A percentile compares a stretch with the other conserved stretches of the same genome.
These are phyloP conservation scores for Halophytophthora polymorphica DNA, from an alignment of 352 stramenopile species.

Conservation along the genomic window DNA sequence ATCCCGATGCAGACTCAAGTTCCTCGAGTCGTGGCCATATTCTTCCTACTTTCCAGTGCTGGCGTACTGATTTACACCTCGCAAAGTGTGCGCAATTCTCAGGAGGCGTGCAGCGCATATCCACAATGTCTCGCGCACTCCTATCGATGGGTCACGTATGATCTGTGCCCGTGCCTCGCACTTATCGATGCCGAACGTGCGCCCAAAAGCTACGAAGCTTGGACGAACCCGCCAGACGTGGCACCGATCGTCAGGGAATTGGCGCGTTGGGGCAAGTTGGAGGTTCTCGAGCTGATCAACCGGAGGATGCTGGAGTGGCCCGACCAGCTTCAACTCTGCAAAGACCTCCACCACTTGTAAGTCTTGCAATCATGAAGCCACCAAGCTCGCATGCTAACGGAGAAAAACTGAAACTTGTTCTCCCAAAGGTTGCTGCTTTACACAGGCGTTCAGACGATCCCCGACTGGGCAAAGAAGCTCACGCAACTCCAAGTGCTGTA, in stretches of 20 bases:
- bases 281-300: slow-evolving; percentile 15
- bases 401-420: background rate
- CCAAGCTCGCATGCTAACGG: background rate
- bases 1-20: background rate
- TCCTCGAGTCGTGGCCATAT: background rate
- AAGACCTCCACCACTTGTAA: slow-evolving; percentile 5
- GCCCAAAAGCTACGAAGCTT: slow-evolving; percentile 3
- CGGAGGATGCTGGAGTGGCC: background rate
- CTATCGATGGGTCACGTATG: slow-evolving; percentile 6
- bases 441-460: slow-evolving; percentile 5
- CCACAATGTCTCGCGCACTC: slow-evolving; percentile 8
- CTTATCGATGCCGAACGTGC: slow-evolving; percentile 18
- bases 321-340: background rate
- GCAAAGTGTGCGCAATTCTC: background rate
- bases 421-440: slow-evolving; percentile 2
- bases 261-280: slow-evolving; percentile 7
- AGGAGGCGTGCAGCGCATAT: background rate
- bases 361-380: background rate
- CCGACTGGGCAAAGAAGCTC: slow-evolving; percentile 3
- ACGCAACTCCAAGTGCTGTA: slow-evolving; percentile 13
- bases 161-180: slow-evolving; percentile 21
- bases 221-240: background rate
- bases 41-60: background rate
- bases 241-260: slow-evolving; percentile 1
- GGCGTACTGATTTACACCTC: background rate